A percentile compares a stretch with the other conserved stretches of the same genome.
Conservation (phyloP, 495 filamentous ascomycete genomes). For the Chaetomium tenue region DNA sequence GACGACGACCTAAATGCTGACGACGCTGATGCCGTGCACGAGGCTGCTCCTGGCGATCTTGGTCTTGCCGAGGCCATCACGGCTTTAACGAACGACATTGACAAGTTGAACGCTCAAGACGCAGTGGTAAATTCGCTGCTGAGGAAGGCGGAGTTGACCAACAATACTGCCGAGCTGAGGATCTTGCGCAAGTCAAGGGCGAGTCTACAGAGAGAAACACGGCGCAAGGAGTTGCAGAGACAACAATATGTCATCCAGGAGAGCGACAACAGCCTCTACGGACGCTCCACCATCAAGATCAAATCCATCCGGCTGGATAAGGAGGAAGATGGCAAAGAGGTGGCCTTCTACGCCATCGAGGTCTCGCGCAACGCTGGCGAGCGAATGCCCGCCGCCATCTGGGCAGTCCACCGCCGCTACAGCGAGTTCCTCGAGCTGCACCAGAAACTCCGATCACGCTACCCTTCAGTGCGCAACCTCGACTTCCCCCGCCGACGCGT, state of each 20-base stretch:
- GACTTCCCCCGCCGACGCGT: constrained; percentile 90
- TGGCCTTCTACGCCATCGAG: constrained; percentile 88
- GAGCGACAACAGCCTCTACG: constrained; percentile 95
- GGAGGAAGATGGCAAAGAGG: constrained; percentile 91
- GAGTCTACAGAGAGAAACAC: constrained; percentile 86
- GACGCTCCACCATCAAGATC: constrained; percentile 83
- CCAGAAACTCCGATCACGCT: constrained; percentile 77
- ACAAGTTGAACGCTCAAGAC: constrained; percentile 83
- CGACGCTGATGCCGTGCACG: constrained; percentile 79
- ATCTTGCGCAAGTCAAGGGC: constrained; percentile 93
- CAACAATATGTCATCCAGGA: constrained; percentile 98
- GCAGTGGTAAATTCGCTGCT: constrained; percentile 87
- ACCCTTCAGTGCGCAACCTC: constrained; percentile 79
- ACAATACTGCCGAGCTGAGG: constrained; percentile 88
- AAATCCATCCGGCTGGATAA: constrained; percentile 87
- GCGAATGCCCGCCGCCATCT: constrained; percentile 80
- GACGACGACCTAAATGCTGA: constrained; percentile 60
- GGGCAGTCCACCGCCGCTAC: constrained; percentile 79
- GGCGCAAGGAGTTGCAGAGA: constrained; percentile 90
- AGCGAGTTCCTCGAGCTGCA: constrained; percentile 97
- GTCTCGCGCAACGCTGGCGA: constrained; percentile 86
- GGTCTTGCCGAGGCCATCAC: constrained; percentile 91
- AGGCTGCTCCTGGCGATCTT: constrained; percentile 93
- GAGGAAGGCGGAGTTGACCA: constrained; percentile 92
- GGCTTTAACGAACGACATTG: constrained; percentile 79